Base-by-base conservation (phyloP, 2,329 filamentous ascomycete genomes). In the Clonostachys rosea region DNA sequence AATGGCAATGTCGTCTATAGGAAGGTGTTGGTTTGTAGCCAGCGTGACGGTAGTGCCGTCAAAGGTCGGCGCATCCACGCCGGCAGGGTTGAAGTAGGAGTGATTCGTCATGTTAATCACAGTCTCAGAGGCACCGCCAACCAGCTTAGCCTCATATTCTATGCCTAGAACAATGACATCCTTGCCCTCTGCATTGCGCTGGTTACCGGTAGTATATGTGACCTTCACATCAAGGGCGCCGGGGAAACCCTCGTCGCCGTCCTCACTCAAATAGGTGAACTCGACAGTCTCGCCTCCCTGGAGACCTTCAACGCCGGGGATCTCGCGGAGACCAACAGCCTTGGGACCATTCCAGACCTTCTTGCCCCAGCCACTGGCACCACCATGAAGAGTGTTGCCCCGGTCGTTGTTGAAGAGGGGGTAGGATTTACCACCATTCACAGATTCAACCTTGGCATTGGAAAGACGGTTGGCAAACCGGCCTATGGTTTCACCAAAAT, bases 51-150 rank as follows among this genome's bases (percentile, higher is more conserved):
- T 59, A 10, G 79, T 83, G 53, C 75, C 78, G 46, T 76, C 75
- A 49, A 80, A 77, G 16, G 75, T 73, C 34, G 33, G 20, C 14
- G 71, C 63, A 35, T 65, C 68, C 14, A 42, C 39, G 56, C 75
- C 75, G 4, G 73, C 70, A 34, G 86, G 74, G 67, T 86, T 86
- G 67, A 87, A 87, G 71, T 87, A 87, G 37, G 89, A 95, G 73
- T 99, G 92, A 71, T 97, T 99, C 44, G 94, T 97, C 70, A 97
- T 79, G 69, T 91, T 95, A 64, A 97, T 81, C 40, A 84, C 84
- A 0, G 92, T 97, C 76, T 96, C 92, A n/a, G 91, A 84, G 12
- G 84, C 86, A 44, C 87, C 85, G 4, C 79, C 85, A 4, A 90
- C 76, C 42, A 97, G 75, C 65, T 89, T 83, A 17, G 87, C 91